Evolutionary conservation across 768 basidiomycete species (phyloP), one percentile per base, ranked within the genome.

Genomic region (Collybiopsis confluens): DNA sequence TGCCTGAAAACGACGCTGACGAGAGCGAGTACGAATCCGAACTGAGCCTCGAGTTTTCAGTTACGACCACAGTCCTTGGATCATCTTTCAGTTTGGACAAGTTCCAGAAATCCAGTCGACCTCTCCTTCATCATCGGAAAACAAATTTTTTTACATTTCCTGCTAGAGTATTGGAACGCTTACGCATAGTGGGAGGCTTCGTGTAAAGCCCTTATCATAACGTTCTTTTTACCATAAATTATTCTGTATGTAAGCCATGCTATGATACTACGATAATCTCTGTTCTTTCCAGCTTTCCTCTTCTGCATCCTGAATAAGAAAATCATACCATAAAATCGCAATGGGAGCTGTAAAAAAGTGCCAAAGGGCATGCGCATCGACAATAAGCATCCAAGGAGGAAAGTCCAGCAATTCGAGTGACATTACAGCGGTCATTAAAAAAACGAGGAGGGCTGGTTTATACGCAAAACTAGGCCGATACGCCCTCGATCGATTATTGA

Each of bases 331-430:
- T 43, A 80, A 74, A 44, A 78, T 63, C 3, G 85, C 81, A 28
- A 98, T 80, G 0, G 87, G 86, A 1, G 80, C 86, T 0, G 96
- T 99, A 3, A 82, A 77, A 7, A 89, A 73, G 67, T 99, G 96
- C 97, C 96, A 98, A 15, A 98, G 69, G 2, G 92, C 78, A 67
- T 98, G 97, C 0, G 95, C 93, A 64, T 98, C 96, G 18, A 98
- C 73, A 6, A 83, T 66, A 30, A 93, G 68, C n/a, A 64, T 63
- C 68, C 85, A 76, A 0, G 93, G 90, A 0, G 93, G 82, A 62
- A 98, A 98, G 65, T 99, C 96, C 58, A 96, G 83, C 2, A 99
- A 65, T 63, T 99, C 96, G 28, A 99, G 76, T 1, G 75, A 72
- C 2, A 86, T 91, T 13, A 92, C 88, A 2, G 76, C 74, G 0